Conservation (phyloP, 768 basidiomycete genomes). For the Lentinula boryana region DNA sequence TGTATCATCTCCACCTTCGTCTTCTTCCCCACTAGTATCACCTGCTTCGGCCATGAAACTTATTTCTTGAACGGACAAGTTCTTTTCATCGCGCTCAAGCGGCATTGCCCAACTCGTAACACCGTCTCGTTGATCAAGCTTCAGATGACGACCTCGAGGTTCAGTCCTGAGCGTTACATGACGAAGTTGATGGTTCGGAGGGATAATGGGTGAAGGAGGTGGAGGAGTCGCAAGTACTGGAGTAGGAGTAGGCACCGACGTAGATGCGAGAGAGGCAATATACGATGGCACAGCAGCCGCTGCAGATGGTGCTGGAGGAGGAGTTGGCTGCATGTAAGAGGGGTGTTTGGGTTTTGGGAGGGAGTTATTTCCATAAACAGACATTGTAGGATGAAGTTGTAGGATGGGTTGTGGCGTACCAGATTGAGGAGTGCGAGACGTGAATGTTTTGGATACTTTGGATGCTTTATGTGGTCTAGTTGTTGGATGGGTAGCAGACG, state of each 20-base stretch:
- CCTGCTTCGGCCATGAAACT: conserved; percentile 52
- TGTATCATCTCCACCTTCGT: conserved; percentile 44
- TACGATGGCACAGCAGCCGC: not conserved
- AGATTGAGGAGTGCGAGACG: not conserved
- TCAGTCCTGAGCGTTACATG: conserved; percentile 48
- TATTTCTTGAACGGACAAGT: conserved; percentile 47
- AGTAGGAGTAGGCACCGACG: not conserved
- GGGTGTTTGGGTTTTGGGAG: not conserved
- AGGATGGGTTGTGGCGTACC: conserved; percentile 1
- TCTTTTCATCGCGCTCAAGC: conserved; percentile 51
- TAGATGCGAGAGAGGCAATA: not conserved
- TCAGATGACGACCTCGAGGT: conserved; percentile 52
- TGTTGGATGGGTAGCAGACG: not conserved
- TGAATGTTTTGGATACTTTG: not conserved
- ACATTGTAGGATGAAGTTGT: conserved; percentile 13
- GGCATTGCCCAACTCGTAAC: conserved; percentile 72
- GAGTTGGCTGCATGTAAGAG: conserved; percentile 1
- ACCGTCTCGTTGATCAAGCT: conserved; percentile 61
- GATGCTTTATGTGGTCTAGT: not conserved
- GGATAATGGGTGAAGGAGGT: conserved; percentile 29
- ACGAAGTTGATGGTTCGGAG: conserved; percentile 42
- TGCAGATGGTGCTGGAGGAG: not conserved
- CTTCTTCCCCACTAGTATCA: conserved; percentile 51
- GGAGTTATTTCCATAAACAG: not conserved
- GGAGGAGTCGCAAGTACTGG: conserved; percentile 9